Evolutionary conservation across 2,329 filamentous ascomycete species (phyloP).

Genomic region (Stachybotrys echinatus): DNA sequence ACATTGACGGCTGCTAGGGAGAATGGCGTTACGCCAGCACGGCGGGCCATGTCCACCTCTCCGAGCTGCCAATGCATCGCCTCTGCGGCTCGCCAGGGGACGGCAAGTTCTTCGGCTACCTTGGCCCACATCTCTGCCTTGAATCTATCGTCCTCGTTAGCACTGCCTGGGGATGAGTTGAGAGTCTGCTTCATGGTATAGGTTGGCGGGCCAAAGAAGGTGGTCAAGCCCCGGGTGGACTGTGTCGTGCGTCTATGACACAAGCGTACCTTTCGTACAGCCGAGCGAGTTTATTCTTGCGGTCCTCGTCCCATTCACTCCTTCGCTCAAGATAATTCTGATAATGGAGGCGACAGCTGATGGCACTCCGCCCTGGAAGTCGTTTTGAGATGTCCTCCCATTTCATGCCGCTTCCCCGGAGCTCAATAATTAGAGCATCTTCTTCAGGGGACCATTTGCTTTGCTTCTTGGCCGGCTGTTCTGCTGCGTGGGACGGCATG

Average conservation of each 20-base stretch:
- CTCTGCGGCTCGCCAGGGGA: conserved; percentile 93
- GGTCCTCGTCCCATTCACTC: conserved; percentile 94
- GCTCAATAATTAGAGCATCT: conserved; percentile 87
- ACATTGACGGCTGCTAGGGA: conserved; percentile 55
- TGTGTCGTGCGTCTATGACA: no score
- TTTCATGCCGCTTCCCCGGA: conserved; percentile 89
- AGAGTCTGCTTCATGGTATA: no score
- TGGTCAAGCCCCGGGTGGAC: no score
- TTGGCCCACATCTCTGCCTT: conserved; percentile 98
- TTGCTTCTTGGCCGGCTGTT: conserved; percentile 83
- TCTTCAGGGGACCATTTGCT: conserved; percentile 96
- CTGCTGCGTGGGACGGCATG: conserved; percentile 42
- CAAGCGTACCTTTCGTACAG: conserved; percentile 93
- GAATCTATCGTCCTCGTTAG: conserved; percentile 56
- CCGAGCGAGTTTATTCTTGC: conserved; percentile 92
- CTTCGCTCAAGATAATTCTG: conserved; percentile 94
- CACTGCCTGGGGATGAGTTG: not conserved
- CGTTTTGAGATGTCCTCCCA: conserved; percentile 97
- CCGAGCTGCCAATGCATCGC: conserved; percentile 98
- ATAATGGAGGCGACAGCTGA: conserved; percentile 91
- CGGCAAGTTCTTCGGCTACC: conserved; percentile 88
- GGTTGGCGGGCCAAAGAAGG: no score
- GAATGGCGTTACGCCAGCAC: conserved; percentile 86
- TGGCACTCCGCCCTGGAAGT: conserved; percentile 83
- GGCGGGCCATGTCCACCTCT: conserved; percentile 86